phyloP scores from a whole-genome alignment of 768 basidiomycete species.

The Psilocybe subaeruginosa region DNA sequence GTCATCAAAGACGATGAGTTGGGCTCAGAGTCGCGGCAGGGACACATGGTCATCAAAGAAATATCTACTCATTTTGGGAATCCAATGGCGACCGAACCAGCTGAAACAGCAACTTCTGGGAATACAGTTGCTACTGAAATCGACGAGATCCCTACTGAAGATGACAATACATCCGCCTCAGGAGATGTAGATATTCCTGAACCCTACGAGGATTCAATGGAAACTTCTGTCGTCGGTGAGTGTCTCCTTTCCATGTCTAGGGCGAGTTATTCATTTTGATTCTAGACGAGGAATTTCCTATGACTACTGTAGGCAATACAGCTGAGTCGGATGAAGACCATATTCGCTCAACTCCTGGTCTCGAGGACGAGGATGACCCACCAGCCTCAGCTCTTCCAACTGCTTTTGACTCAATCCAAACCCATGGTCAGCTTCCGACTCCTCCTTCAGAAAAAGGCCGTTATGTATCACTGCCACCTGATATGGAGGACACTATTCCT shows the following conservation, averaged over 20 bases:
- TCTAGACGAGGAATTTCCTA: neutral
- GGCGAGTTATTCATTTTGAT: neutral
- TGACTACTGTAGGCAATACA: neutral
- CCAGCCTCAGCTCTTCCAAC: neutral
- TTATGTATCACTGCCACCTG: conserved; percentile 4
- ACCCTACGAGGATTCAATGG: neutral
- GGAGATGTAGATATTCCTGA: neutral
- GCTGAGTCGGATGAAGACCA: neutral
- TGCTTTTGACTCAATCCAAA: neutral
- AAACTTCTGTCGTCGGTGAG: neutral
- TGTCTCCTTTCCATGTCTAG: too few relatives aligned
- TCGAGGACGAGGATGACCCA: neutral
- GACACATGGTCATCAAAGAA: neutral
- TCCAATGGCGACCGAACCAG: too few relatives aligned
- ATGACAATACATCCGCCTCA: neutral
- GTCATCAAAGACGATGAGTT: neutral
- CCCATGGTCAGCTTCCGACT: conserved; percentile 23
- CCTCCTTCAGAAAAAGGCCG: conserved; percentile 24
- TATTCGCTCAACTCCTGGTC: neutral
- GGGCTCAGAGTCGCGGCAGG: neutral
- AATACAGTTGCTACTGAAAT: too few relatives aligned
- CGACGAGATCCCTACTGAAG: too few relatives aligned
- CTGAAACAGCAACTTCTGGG: too few relatives aligned
- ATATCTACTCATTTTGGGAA: too few relatives aligned
- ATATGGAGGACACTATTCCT: neutral